Evolutionary conservation across 495 filamentous ascomycete genomes (phyloP).

Genomic region (Lasiosphaeris hirsuta): DNA sequence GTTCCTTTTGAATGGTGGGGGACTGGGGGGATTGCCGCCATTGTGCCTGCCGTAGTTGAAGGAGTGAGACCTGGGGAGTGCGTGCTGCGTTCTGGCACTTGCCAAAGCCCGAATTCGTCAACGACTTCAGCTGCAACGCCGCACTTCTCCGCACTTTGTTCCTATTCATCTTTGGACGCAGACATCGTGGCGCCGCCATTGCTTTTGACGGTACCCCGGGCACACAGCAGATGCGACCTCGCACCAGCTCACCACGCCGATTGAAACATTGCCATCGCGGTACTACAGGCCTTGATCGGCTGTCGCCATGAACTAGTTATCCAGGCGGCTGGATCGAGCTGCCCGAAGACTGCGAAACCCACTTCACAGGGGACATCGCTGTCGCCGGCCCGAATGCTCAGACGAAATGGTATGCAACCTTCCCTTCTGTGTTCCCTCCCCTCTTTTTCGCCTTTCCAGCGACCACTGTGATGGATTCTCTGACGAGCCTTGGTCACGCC

Average conservation of each 20-base stretch:
- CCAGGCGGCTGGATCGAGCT: slow-evolving; percentile 26
- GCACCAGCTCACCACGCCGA: background rate
- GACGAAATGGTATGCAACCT: slow-evolving; percentile 22
- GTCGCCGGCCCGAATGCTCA: background rate
- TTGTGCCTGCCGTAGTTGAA: slow-evolving; percentile 4
- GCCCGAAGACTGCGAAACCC: slow-evolving; percentile 18
- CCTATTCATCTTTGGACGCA: background rate
- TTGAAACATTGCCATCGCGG: no score
- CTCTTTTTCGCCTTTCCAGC: no score
- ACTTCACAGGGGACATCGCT: background rate
- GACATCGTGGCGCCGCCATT: background rate
- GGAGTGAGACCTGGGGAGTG: no score
- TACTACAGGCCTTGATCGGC: background rate
- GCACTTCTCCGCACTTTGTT: slow-evolving; percentile 12
- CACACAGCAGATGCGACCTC: background rate
- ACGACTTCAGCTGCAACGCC: slow-evolving; percentile 3
- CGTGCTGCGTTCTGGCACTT: background rate
- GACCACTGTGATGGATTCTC: no score
- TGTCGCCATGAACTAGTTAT: slow-evolving; percentile 34
- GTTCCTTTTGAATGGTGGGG: slow-evolving; percentile 6
- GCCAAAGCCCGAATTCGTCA: slow-evolving; percentile 4
- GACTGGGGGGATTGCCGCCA: background rate
- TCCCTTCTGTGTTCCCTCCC: background rate
- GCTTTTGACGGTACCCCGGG: background rate
- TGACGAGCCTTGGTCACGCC: no score